phyloP scores from a whole-genome alignment of 2,329 filamentous ascomycete genomes.

The Canariomyces notabilis region DNA sequence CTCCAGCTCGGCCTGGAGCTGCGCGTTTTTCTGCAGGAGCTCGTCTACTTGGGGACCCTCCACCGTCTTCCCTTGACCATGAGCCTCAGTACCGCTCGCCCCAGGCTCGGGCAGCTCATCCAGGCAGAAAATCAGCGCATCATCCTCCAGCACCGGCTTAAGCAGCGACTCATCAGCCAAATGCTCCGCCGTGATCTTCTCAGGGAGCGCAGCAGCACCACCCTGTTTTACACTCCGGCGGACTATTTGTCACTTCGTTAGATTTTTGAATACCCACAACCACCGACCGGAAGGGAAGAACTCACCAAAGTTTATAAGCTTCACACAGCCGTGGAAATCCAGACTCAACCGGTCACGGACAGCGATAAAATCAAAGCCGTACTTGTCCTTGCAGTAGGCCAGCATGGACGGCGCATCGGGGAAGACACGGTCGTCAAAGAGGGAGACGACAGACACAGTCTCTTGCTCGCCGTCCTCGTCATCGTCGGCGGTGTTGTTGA shows the following conservation, averaged over 20 bases:
- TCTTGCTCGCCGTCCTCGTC: slow-evolving; percentile 56
- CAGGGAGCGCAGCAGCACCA: slow-evolving; percentile 43
- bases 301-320: slow-evolving; percentile 65
- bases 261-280: neutral
- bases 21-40: slow-evolving; percentile 42
- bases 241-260: slow-evolving; percentile 35
- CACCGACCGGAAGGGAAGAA: slow-evolving; percentile 1
- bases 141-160: slow-evolving; percentile 80
- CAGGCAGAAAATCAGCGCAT: slow-evolving; percentile 80
- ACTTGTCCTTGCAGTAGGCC: slow-evolving; percentile 59
- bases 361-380: slow-evolving; percentile 62
- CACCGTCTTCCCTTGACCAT: neutral
- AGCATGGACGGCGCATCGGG: slow-evolving; percentile 61
- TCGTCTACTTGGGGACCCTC: slow-evolving; percentile 18
- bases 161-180: slow-evolving; percentile 78
- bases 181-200: slow-evolving; percentile 54
- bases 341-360: slow-evolving; percentile 53
- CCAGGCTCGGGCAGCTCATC: slow-evolving; percentile 64
- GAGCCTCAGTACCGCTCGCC: slow-evolving; percentile 22
- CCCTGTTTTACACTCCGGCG: slow-evolving; percentile 44
- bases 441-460: slow-evolving; percentile 56
- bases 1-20: slow-evolving; percentile 58
- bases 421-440: slow-evolving; percentile 65
- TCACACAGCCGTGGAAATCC: slow-evolving; percentile 70
- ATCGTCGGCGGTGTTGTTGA: slow-evolving; percentile 26